Percentiles rank a stretch among this genome's conserved stretches.
Conservation (phyloP, 169 alveolate genomes). For the Eimeria praecox region DNA sequence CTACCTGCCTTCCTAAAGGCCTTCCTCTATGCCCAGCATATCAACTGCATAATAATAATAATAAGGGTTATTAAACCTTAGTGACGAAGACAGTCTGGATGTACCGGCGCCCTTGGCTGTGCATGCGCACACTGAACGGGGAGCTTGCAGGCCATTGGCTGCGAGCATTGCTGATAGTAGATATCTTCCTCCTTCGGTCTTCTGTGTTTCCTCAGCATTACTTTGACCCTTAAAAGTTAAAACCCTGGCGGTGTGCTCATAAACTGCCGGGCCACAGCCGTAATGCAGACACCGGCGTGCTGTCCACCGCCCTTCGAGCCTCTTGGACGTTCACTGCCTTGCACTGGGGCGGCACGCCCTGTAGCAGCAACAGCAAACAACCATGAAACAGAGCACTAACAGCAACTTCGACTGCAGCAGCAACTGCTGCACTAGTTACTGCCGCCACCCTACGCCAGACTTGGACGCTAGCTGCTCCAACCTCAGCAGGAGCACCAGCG, state of each 20-base stretch:
- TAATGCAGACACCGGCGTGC: neutral
- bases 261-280: neutral
- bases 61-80: too few relatives aligned
- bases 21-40: neutral
- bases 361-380: neutral
- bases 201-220: neutral
- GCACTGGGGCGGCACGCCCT: neutral
- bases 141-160: neutral
- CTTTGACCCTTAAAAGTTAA: neutral
- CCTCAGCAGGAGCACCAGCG: constrained; percentile 1
- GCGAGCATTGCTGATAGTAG: neutral
- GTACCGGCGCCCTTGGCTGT: neutral
- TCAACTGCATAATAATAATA: neutral
- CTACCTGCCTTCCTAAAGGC: neutral
- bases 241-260: neutral
- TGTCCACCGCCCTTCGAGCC: neutral
- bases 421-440: neutral
- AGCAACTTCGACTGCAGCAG: neutral
- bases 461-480: neutral
- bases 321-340: neutral
- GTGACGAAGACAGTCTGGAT: neutral
- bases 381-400: neutral
- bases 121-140: neutral
- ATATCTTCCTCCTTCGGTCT: neutral
- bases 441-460: neutral